These are phyloP conservation scores for Metschnikowia hibisci DNA, from an alignment of 805 yeast species.

Conservation along the genomic window DNA sequence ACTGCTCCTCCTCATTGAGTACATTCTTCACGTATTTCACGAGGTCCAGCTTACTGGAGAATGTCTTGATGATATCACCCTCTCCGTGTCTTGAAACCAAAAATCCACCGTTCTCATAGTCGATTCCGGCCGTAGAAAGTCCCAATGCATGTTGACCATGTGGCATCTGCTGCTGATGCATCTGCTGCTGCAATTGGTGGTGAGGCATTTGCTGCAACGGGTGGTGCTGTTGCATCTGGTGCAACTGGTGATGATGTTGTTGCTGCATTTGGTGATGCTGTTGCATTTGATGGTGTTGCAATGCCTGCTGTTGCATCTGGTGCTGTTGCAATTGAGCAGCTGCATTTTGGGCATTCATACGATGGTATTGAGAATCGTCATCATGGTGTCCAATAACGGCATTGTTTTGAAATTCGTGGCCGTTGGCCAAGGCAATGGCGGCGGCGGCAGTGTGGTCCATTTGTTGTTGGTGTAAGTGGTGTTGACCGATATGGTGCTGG, in stretches of 20 bases:
- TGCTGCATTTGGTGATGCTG: constrained; percentile 18
- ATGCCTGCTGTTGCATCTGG: constrained; percentile 18
- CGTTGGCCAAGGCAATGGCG: constrained; percentile 20
- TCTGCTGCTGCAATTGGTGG: constrained; percentile 19
- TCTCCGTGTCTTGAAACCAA: constrained; percentile 20
- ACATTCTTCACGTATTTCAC: constrained; percentile 35
- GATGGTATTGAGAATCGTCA: constrained; percentile 18
- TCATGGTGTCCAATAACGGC: constrained; percentile 21
- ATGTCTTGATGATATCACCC: constrained; percentile 23
- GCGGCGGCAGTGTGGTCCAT: constrained; percentile 23
- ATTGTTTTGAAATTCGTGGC: constrained; percentile 19
- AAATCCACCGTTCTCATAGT: constrained; percentile 20
- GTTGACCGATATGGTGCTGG: constrained; percentile 17
- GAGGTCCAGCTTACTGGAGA: constrained; percentile 19
- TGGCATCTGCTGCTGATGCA: constrained; percentile 20
- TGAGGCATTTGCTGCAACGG: constrained; percentile 19
- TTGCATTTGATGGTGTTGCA: constrained; percentile 18
- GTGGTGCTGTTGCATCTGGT: constrained; percentile 17
- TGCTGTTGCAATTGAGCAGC: constrained; percentile 19
- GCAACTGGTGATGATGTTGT: constrained; percentile 15
- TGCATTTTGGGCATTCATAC: constrained; percentile 18
- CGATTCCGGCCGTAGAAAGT: constrained; percentile 18
- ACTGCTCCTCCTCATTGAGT: constrained; percentile 33
- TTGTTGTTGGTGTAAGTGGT: constrained; percentile 18
- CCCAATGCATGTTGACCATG: constrained; percentile 20